A percentile compares a stretch with the other conserved stretches of the same genome.
These are phyloP conservation scores for Aspergillus heteromorphus DNA, from an alignment of 495 filamentous ascomycete species.

Conservation along the genomic window DNA sequence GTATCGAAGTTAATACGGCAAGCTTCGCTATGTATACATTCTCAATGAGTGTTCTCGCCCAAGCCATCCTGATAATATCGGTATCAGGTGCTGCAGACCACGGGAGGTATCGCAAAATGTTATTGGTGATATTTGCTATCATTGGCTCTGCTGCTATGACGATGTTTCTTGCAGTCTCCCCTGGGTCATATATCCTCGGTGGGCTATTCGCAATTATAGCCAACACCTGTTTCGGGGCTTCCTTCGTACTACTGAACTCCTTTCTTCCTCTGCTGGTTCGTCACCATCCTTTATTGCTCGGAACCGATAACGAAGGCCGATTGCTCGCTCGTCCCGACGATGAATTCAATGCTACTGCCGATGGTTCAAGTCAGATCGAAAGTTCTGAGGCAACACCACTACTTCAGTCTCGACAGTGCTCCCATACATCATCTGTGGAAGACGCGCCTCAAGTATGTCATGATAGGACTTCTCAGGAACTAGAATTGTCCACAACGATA, in stretches of 20 bases:
- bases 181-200: constrained; percentile 71
- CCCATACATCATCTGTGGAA: not conserved
- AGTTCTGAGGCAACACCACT: constrained; percentile 34
- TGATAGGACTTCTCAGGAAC: constrained; percentile 49
- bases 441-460: constrained; percentile 11
- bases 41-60: constrained; percentile 81
- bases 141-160: constrained; percentile 77
- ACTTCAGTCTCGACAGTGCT: constrained; percentile 12
- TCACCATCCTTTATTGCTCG: constrained; percentile 55
- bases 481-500: constrained; percentile 75
- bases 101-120: constrained; percentile 83
- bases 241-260: constrained; percentile 79
- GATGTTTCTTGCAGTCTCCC: constrained; percentile 75
- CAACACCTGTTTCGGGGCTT: constrained; percentile 85
- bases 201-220: constrained; percentile 79
- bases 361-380: not conserved
- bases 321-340: not conserved
- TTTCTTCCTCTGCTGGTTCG: constrained; percentile 78
- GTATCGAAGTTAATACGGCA: constrained; percentile 86
- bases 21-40: constrained; percentile 99
- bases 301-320: constrained; percentile 1
- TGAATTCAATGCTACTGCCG: not conserved
- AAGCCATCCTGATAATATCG: constrained; percentile 85
- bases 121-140: constrained; percentile 79
- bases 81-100: constrained; percentile 96